phyloP scores from a whole-genome alignment of 306 rosid species.

The Gillenia trifoliata region DNA sequence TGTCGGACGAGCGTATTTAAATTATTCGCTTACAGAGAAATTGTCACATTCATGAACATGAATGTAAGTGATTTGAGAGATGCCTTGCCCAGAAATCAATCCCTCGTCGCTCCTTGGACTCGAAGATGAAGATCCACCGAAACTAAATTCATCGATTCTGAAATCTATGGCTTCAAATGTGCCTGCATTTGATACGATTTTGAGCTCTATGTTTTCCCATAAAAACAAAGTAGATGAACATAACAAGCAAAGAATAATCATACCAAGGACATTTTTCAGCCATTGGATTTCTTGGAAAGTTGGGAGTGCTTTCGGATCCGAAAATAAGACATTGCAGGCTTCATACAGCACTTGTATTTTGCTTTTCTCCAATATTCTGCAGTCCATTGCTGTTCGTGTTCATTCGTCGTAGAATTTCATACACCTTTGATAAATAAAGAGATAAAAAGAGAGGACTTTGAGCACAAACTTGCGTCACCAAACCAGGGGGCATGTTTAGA shows the following conservation, averaged over 20 bases:
- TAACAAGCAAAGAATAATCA: neutral
- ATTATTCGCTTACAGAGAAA: constrained; percentile 32
- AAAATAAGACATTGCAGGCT: constrained; percentile 36
- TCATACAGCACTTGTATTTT: constrained; percentile 50
- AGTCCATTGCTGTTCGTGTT: neutral
- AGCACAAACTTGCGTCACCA: neutral
- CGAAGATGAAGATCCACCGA: constrained; percentile 23
- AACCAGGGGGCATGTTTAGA: neutral
- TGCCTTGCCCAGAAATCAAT: constrained; percentile 34
- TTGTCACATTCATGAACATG: constrained; percentile 56
- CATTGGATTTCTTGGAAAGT: constrained; percentile 46
- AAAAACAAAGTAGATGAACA: neutral
- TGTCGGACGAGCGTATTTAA: too few relatives aligned
- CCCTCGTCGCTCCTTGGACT: constrained; percentile 21
- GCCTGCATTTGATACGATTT: constrained; percentile 16
- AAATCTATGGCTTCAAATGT: constrained; percentile 46
- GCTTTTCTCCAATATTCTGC: constrained; percentile 23
- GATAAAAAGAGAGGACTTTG: neutral
- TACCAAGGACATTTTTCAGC: constrained; percentile 38
- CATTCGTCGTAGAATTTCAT: neutral
- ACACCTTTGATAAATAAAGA: neutral
- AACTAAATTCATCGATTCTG: constrained; percentile 46
- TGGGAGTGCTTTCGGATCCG: constrained; percentile 27
- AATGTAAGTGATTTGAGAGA: constrained; percentile 52
- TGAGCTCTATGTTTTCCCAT: neutral